phyloP scores from a whole-genome alignment of 2,329 filamentous ascomycete species.

The Davidsoniella eucalypti region DNA sequence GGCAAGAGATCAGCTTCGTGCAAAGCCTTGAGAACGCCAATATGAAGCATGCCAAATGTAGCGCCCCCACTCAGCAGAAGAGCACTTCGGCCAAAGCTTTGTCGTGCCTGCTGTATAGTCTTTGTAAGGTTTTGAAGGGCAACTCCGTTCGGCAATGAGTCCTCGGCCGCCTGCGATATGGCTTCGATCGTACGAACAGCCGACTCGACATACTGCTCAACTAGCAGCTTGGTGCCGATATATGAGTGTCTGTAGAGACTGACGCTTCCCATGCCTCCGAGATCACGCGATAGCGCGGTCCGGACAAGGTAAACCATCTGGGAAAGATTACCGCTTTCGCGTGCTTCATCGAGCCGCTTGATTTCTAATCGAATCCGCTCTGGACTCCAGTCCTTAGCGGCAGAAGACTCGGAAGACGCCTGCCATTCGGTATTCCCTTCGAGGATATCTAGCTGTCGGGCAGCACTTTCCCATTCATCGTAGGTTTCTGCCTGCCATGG shows the following conservation, averaged over 20 bases:
- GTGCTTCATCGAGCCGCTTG: constrained; percentile 56
- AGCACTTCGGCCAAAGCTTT: constrained; percentile 73
- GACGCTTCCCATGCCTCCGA: constrained; percentile 74
- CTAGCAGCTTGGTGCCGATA: constrained; percentile 70
- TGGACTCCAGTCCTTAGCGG: constrained; percentile 50
- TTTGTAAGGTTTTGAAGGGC: constrained; percentile 47
- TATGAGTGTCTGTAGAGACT: constrained; percentile 71
- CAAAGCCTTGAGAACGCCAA: constrained; percentile 70
- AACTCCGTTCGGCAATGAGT: constrained; percentile 32
- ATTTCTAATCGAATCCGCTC: constrained; percentile 53
- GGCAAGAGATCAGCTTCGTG: constrained; percentile 62
- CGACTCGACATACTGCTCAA: constrained; percentile 74
- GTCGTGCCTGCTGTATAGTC: constrained; percentile 52
- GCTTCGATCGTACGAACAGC: constrained; percentile 57
- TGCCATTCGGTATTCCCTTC: constrained; percentile 80
- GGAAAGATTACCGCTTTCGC: constrained; percentile 52
- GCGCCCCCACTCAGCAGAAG: constrained; percentile 71
- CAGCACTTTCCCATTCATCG: constrained; percentile 59
- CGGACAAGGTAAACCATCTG: constrained; percentile 68
- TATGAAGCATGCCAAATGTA: constrained; percentile 83
- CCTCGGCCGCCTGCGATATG: constrained; percentile 44
- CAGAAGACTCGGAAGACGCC: constrained; percentile 21
- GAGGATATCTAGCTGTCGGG: constrained; percentile 58
- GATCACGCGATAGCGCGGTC: constrained; percentile 61
- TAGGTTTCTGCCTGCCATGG: constrained; percentile 44